phyloP scores from a whole-genome alignment of 345 rosid species.

The Dovyalis caffra region DNA sequence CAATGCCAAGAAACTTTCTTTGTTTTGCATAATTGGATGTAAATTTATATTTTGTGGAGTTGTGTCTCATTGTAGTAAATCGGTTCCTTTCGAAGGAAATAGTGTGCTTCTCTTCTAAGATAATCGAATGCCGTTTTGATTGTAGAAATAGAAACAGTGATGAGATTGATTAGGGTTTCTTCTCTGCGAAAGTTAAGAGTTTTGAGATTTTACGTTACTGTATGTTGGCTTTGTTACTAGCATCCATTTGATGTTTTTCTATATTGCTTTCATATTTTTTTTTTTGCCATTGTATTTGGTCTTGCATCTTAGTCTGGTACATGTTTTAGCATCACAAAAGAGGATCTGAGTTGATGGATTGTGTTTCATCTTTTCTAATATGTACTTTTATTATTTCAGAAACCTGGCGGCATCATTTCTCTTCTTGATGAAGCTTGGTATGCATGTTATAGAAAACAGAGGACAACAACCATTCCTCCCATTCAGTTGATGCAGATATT shows the following conservation, averaged over 20 bases:
- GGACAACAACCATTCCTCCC: slow-evolving; percentile 3
- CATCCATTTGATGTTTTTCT: not conserved
- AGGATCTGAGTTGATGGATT: not conserved
- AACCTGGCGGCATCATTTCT: slow-evolving; percentile 98
- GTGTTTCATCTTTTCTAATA: slow-evolving; percentile 25
- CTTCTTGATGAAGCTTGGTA: slow-evolving; percentile 99
- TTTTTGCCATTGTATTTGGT: not conserved
- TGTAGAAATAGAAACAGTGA: not conserved
- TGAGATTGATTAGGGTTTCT: not conserved
- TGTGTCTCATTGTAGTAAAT: too few relatives aligned
- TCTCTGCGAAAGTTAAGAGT: not conserved
- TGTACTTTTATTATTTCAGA: slow-evolving; percentile 50
- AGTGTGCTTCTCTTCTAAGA: not conserved
- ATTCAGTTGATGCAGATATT: not conserved
- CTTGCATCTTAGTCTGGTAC: not conserved
- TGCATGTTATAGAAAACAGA: slow-evolving; percentile 23
- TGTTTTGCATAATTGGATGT: not conserved
- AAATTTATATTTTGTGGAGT: not conserved
- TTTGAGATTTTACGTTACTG: not conserved
- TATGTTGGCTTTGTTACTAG: not conserved
- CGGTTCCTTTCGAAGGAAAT: too few relatives aligned
- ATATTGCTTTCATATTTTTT: not conserved
- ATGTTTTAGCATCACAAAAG: not conserved
- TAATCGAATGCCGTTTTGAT: not conserved
- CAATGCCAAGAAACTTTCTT: not conserved